Conservation (phyloP, 192 early-diverging fungal species). For the Backusella luteola region DNA sequence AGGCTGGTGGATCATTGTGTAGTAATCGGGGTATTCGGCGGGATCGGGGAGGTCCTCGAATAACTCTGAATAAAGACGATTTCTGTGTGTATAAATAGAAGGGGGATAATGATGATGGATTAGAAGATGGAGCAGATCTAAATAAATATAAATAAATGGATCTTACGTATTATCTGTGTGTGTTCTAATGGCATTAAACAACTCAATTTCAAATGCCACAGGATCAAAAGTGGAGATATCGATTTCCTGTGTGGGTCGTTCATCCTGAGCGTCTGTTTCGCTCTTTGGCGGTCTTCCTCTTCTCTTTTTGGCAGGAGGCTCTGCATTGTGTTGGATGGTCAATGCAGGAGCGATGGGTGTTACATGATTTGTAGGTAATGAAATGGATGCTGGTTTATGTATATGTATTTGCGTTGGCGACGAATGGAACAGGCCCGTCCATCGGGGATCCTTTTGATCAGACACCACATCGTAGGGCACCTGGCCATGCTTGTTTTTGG, state of each 20-base stretch:
- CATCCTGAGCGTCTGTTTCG: conserved; percentile 13
- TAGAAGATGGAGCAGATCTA: too few relatives aligned
- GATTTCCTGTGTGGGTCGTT: conserved; percentile 15
- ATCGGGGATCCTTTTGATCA: conserved; percentile 45
- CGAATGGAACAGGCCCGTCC: conserved; percentile 31
- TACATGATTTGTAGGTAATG: too few relatives aligned
- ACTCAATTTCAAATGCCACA: conserved; percentile 33
- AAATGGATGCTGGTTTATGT: background rate
- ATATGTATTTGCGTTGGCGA: background rate
- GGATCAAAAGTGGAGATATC: conserved; percentile 20
- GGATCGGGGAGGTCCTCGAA: conserved; percentile 77
- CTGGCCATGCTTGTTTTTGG: conserved; percentile 75
- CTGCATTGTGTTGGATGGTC: background rate
- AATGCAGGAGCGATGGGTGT: background rate
- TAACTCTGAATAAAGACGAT: conserved; percentile 66
- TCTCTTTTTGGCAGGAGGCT: background rate
- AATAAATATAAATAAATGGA: background rate
- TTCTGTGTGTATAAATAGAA: conserved; percentile 29
- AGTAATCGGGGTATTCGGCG: conserved; percentile 89
- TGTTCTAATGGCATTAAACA: conserved; percentile 42
- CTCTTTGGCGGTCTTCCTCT: conserved; percentile 32
- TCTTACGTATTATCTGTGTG: conserved; percentile 50
- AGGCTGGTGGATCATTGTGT: conserved; percentile 79
- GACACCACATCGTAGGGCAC: conserved; percentile 79
- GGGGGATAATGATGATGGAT: background rate